Evolutionary conservation across 1,284 basidiomycete species (phyloP), one percentile per base, ranked within the genome.

Genomic region (Cryptococcus sp.): DNA sequence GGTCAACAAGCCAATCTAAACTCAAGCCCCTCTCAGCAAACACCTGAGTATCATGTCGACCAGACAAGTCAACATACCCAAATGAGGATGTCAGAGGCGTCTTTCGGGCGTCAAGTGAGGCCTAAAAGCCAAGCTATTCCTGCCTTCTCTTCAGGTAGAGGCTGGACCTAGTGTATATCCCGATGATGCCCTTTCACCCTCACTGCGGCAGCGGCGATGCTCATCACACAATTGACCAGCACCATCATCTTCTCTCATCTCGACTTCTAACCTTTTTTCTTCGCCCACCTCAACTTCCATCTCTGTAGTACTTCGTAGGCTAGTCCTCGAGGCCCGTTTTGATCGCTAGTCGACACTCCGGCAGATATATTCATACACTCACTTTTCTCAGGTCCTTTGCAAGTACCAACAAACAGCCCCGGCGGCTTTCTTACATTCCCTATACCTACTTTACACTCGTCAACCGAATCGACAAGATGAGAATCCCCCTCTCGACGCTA

Each of bases 351-450:
- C 41, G 41, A 43, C 41, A 16, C 16, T 13, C 41, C 36, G 36
- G 36, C 36, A 28, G 28, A 28, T 40, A 18, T 5, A 40, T 40
- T 40, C 21, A 7, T 43, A 21, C 19, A 43, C 23, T 14, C 41
- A 14, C 19, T 23, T 22, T 24, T 43, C 16, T 14, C 41, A 19
- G 41, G 19, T 24, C 16, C 37, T 28, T 28, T 28, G 28, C 4
- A 28, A 39, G 14, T 39, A 39, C 36, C 36, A 19, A 39, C 36
- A n/a, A n/a, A 39, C 36, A 39, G 65, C 63, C 64, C 63, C 37
- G 62, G 63, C 42, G 63, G 62, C 64, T 45, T 39, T 45, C 31
- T 46, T 41, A 46, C 52, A 22, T 48, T 48, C 45, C 31, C 39
- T 47, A 19, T 50, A 37, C 44, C 43, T 40, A 45, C 41, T 48